These are phyloP conservation scores for Plasmopara halstedii DNA, from an alignment of 352 stramenopile species.

Conservation along the genomic window DNA sequence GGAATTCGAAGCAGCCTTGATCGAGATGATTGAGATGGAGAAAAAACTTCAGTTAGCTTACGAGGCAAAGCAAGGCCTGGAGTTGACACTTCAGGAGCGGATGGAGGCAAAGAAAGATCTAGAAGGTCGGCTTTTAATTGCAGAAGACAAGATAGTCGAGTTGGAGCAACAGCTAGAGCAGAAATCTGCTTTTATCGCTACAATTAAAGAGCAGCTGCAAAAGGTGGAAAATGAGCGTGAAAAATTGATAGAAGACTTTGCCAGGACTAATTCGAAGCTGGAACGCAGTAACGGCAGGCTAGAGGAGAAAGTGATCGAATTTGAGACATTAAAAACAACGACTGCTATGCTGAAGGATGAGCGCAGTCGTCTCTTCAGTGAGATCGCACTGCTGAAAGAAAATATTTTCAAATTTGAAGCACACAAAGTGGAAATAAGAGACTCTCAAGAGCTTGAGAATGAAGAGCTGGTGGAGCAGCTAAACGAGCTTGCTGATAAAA, in stretches of 20 bases:
- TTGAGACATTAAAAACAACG: constrained; percentile 49
- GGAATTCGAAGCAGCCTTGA: constrained; percentile 50
- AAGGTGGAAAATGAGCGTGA: constrained; percentile 39
- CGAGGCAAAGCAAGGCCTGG: constrained; percentile 45
- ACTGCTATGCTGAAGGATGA: constrained; percentile 59
- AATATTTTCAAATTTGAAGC: constrained; percentile 33
- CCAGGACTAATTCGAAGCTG: constrained; percentile 38
- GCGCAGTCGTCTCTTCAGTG: constrained; percentile 38
- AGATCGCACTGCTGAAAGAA: constrained; percentile 50
- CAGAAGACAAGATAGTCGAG: constrained; percentile 41
- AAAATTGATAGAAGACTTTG: constrained; percentile 35
- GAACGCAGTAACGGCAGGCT: constrained; percentile 37
- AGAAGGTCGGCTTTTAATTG: constrained; percentile 35
- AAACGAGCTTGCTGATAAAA: constrained; percentile 46
- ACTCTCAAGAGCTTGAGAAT: constrained; percentile 39
- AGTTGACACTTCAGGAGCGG: constrained; percentile 43
- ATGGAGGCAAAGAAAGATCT: constrained; percentile 37
- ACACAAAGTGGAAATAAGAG: constrained; percentile 34
- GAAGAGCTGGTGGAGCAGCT: constrained; percentile 52
- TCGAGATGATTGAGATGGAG: constrained; percentile 64
- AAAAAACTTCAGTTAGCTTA: constrained; percentile 55
- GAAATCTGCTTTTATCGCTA: constrained; percentile 42
- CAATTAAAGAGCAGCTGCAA: constrained; percentile 43
- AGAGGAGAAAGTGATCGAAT: constrained; percentile 60
- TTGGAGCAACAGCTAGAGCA: constrained; percentile 48